phyloP scores from a whole-genome alignment of 2,329 filamentous ascomycete genomes.

The Ascochyta clinopodiicola region DNA sequence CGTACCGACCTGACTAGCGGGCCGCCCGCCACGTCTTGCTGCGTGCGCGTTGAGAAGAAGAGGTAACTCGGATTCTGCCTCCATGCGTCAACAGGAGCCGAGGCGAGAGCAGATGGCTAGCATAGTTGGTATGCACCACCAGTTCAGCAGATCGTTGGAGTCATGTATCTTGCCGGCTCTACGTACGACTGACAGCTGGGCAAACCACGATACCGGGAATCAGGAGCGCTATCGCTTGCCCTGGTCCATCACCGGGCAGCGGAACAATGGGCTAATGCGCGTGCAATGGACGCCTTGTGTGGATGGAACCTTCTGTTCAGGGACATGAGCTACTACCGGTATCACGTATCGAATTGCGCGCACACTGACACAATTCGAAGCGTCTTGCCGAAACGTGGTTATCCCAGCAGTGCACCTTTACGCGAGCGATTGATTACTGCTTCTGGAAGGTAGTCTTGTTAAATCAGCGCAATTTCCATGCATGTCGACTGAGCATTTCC shows the following conservation, averaged over 20 bases:
- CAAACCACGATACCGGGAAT: slow-evolving; percentile 16
- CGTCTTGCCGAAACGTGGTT: slow-evolving; percentile 5
- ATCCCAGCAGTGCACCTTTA: background rate
- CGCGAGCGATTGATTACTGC: slow-evolving; percentile 7
- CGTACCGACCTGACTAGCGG: slow-evolving; percentile 31
- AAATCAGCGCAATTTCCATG: background rate
- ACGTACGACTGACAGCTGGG: slow-evolving; percentile 12
- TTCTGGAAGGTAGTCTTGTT: slow-evolving; percentile 9
- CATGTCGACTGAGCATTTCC: slow-evolving; percentile 1
- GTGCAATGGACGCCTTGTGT: slow-evolving; percentile 18
- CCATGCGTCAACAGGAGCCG: background rate
- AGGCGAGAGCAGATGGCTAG: background rate
- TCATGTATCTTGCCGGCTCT: slow-evolving; percentile 8
- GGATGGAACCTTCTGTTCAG: slow-evolving; percentile 20
- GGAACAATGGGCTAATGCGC: slow-evolving; percentile 18
- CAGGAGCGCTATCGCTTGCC: slow-evolving; percentile 11
- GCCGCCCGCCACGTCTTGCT: slow-evolving; percentile 28
- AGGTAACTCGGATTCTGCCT: background rate
- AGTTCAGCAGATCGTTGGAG: background rate
- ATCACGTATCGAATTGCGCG: background rate
- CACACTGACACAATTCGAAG: slow-evolving; percentile 10
- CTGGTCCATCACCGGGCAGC: slow-evolving; percentile 14
- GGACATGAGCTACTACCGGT: slow-evolving; percentile 10
- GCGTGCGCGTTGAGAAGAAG: slow-evolving; percentile 26
- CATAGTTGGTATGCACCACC: background rate